Base-by-base conservation (phyloP, 164 flowering plant species). In the Nymphaea colorata region DNA sequence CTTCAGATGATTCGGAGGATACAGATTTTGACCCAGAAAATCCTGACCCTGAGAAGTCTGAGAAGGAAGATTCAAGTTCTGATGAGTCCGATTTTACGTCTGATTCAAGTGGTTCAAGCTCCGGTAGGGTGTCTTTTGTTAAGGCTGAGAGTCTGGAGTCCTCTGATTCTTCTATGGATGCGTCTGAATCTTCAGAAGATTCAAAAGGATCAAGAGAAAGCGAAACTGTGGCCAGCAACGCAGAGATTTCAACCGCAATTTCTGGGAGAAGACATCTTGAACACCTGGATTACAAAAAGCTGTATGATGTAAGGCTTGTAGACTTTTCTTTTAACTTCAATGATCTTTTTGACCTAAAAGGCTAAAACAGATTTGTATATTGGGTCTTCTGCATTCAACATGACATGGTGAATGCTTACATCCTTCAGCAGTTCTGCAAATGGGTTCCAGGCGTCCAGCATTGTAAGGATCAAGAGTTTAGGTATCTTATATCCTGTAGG, bases 1-100 rank as follows among this genome's bases (percentile, higher is more conserved):
- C 96, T 64, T 88, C 98, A 67, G 96, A 90, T 85, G 96, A 90
- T 74, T 89, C 94, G 61, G 98, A 88, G 74, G 98, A 91, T 77
- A 68, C 81, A 77, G 94, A 89, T 69, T 91, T 84, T 77, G 82
- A 89, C 65, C 98, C 98, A 62, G 87, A 88, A 64, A 73, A 74
- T 65, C 78, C 74, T 42, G 79, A 78, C 44, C 83, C 70, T 66
- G 83, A 76, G 68, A 68, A 72, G 67, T 69, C 59, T 66, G 66
- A 72, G 67, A 81, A 69, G 47, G 86, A 81, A 42, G 84, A 76
- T 64, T 85, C 88, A 64, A 77, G 85, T 75, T 84, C 96, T 68
- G 86, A 85, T 59, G 88, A 82, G 14, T 88, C 90, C 79, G 86
- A 84, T 41, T 83, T 74, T 69, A 76, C 78, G 43, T 81, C 86